Conservation (phyloP, 371 early-diverging fungal species). For the Rhizopus stolonifer region DNA sequence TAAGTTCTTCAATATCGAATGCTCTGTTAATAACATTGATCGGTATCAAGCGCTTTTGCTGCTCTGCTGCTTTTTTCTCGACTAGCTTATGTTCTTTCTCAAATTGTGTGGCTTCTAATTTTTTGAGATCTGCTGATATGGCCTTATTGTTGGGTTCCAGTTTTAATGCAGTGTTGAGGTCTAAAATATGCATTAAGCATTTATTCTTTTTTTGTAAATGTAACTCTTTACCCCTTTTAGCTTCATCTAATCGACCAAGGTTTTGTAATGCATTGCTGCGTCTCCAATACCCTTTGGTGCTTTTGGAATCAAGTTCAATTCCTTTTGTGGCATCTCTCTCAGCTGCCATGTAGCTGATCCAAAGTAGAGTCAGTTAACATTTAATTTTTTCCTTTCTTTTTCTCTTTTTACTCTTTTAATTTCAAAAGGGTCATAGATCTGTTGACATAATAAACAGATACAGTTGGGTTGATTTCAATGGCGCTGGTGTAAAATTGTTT, state of each 20-base stretch:
- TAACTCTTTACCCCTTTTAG: constrained; percentile 51
- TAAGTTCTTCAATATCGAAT: too few species aligned
- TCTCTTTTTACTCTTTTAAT: constrained; percentile 50
- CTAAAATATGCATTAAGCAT: constrained; percentile 26
- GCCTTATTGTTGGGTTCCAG: constrained; percentile 72
- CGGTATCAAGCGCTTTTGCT: too few species aligned
- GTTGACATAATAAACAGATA: constrained; percentile 68
- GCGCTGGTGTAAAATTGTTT: constrained; percentile 66
- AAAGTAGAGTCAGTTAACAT: not conserved
- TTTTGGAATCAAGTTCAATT: constrained; percentile 63
- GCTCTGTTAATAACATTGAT: not conserved
- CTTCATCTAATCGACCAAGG: constrained; percentile 57
- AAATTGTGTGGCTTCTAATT: constrained; percentile 1
- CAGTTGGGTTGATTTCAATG: constrained; percentile 66
- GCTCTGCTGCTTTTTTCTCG: too few species aligned
- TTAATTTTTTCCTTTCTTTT: not conserved
- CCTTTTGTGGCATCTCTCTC: constrained; percentile 73
- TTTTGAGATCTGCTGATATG: constrained; percentile 59
- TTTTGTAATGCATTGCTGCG: constrained; percentile 70
- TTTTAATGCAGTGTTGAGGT: constrained; percentile 60
- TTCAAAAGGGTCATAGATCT: constrained; percentile 87
- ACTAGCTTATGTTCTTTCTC: not conserved
- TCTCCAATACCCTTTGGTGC: constrained; percentile 83
- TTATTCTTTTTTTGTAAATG: not conserved
- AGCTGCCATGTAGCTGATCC: constrained; percentile 39